Evolutionary conservation across 495 filamentous ascomycete species (phyloP), one percentile per base, ranked within the genome.

Genomic region (Xanthoparmelia taractica): DNA sequence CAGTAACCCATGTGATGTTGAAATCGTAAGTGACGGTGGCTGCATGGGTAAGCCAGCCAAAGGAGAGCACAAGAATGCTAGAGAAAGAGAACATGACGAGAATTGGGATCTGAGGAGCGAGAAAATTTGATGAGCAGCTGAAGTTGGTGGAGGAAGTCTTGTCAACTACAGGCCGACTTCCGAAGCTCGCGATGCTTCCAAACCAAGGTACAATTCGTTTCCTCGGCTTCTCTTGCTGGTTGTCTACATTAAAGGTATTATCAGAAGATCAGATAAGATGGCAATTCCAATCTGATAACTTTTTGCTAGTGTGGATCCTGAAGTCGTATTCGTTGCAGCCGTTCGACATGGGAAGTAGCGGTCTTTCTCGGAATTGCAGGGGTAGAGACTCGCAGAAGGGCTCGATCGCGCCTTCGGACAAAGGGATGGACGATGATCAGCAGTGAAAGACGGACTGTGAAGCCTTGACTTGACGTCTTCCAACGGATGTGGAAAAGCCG

Each of bases 1-100:
- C 84, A 62, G 79, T 85, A 27, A 92, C 84, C 92, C 92, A 96
- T 43, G 81, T 81, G 64, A 94, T 79, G 67, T 90, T 85, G 78
- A 90, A 96, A 69, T 93, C 77, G 65, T 88, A 87, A 18, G 78
- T 87, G 50, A 88, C 78, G 4, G 82, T 89, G 18, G 79, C 84
- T 62, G 82, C 81, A 37, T 59, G 17, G 23, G 57, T 29, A 37
- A 65, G 45, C 45, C 58, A 58, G 33, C 38, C 34, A 36, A 69
- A 68, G 40, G 31, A 63, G 11, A 66, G 31, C 25, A 66, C 23
- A 8, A 60, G 8, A 50, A 56, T 10, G 5, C 45, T 50, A 13
- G 55, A 38, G 23, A 45, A 52, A 20, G 25, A 60, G 57, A 61
- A n/a, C 65, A 66, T 64, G 55, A 27, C 43, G 25, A 10, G 27